A percentile compares a stretch with the other conserved stretches of the same genome.
Evolutionary conservation across 257 asterid species (phyloP).

Genomic region (Jaltomata sinuosa): DNA sequence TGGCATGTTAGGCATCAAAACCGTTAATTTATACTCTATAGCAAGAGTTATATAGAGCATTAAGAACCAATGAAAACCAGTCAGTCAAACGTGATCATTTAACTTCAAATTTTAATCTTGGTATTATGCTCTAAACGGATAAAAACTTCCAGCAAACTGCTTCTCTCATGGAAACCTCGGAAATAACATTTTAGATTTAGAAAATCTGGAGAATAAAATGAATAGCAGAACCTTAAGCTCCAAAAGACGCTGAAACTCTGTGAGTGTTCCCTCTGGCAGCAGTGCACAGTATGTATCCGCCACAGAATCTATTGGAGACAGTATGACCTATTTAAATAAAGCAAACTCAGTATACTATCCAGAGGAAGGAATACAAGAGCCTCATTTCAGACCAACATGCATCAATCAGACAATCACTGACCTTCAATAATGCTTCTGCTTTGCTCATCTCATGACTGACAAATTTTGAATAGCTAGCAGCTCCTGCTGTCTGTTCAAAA

Average conservation of each 20-base stretch:
- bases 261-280: constrained; percentile 84
- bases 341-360: not conserved
- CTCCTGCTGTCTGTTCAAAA: constrained; percentile 57
- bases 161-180: not conserved
- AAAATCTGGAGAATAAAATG: not conserved
- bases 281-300: constrained; percentile 91
- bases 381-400: not conserved
- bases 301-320: constrained; percentile 95
- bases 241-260: constrained; percentile 85
- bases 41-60: not conserved
- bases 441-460: constrained; percentile 97
- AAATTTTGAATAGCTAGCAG: constrained; percentile 81
- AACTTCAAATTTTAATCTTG: not conserved
- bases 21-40: not conserved
- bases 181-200: not conserved
- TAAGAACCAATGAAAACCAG: not conserved
- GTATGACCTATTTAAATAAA: constrained; percentile 55
- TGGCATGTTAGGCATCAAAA: not conserved
- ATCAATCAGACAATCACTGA: constrained; percentile 4
- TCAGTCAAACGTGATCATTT: not conserved
- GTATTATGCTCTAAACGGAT: not conserved
- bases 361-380: not conserved
- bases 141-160: not conserved
- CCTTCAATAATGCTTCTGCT: constrained; percentile 94
- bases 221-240: constrained; percentile 67